A percentile compares a stretch with the other conserved stretches of the same genome.
Conservation (phyloP, 495 filamentous ascomycete species). For the Podospora anserina region DNA sequence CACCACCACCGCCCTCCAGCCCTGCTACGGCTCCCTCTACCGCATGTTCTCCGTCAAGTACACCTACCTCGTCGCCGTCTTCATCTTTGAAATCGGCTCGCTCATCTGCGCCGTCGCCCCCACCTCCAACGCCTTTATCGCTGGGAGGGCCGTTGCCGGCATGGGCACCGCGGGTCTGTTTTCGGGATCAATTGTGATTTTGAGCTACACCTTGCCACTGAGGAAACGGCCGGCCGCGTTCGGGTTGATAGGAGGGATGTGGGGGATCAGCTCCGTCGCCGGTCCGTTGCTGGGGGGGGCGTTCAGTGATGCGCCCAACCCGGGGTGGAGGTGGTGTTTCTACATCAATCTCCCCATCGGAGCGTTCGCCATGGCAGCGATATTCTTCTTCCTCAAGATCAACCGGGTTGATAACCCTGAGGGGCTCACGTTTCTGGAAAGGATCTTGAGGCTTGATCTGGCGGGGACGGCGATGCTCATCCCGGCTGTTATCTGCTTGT, state of each 20-base stretch:
- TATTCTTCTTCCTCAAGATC: conserved; percentile 53
- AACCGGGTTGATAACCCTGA: conserved; percentile 32
- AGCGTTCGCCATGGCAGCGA: conserved; percentile 51
- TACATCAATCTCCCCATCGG: conserved; percentile 63
- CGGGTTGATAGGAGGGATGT: conserved; percentile 79
- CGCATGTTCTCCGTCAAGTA: conserved; percentile 53
- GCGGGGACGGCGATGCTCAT: conserved; percentile 52
- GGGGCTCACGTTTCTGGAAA: conserved; percentile 31
- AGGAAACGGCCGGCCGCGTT: conserved; percentile 66
- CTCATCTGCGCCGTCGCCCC: conserved; percentile 53
- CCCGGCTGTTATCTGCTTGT: conserved; percentile 50
- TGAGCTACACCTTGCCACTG: conserved; percentile 66
- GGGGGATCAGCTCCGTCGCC: conserved; percentile 62
- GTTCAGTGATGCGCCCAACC: conserved; percentile 42
- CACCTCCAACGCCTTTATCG: conserved; percentile 48
- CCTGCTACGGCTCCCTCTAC: conserved; percentile 52
- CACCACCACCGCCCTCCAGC: conserved; percentile 52
- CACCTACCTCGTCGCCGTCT: conserved; percentile 44
- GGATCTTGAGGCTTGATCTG: conserved; percentile 52
- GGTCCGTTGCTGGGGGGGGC: conserved; percentile 48
- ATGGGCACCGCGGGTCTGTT: conserved; percentile 52
- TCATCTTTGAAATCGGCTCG: conserved; percentile 51
- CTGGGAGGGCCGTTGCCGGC: conserved; percentile 53
- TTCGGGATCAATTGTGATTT: conserved; percentile 58
- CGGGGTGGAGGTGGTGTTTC: conserved; percentile 57